Percentiles rank a stretch among this genome's conserved stretches.
Conservation (phyloP, 225 moss, liverwort and hornwort species). For the Climacium dendroides region DNA sequence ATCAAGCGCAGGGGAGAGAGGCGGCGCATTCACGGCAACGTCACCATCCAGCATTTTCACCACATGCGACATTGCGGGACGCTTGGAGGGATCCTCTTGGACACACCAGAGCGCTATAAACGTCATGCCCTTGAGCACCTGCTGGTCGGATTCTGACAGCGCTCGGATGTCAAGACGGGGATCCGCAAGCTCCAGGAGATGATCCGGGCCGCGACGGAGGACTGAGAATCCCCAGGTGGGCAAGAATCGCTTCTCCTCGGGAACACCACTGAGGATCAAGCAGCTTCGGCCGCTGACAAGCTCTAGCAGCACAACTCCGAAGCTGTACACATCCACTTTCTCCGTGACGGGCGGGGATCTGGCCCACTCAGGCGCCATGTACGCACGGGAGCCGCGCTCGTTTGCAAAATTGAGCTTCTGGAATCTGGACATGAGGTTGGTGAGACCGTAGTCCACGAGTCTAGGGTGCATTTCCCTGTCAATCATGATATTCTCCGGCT, state of each 20-base stretch:
- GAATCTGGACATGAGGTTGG: slow-evolving; percentile 7
- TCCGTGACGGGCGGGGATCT: slow-evolving; percentile 12
- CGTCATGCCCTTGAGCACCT: slow-evolving; percentile 32
- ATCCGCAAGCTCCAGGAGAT: slow-evolving; percentile 26
- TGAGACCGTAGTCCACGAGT: slow-evolving; percentile 44
- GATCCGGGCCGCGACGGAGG: not conserved
- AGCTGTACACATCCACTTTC: slow-evolving; percentile 66
- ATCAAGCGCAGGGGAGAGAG: not conserved
- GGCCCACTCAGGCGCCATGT: slow-evolving; percentile 59
- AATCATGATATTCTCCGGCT: slow-evolving; percentile 58
- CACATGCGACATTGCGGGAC: slow-evolving; percentile 31
- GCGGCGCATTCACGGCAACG: not conserved
- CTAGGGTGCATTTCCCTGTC: slow-evolving; percentile 31
- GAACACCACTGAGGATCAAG: not conserved
- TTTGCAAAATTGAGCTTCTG: slow-evolving; percentile 3
- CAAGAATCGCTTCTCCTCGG: slow-evolving; percentile 2
- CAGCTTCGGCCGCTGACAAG: slow-evolving; percentile 27
- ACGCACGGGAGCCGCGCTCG: slow-evolving; percentile 26
- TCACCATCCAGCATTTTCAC: slow-evolving; percentile 51
- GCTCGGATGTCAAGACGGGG: slow-evolving; percentile 9
- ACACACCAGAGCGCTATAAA: slow-evolving; percentile 49
- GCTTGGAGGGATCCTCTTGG: slow-evolving; percentile 17
- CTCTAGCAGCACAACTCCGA: slow-evolving; percentile 62
- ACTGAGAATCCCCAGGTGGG: slow-evolving; percentile 17
- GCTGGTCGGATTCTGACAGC: slow-evolving; percentile 13